Evolutionary conservation across 169 alveolate species (phyloP).

Genomic region (Amoebophrya sp.): DNA sequence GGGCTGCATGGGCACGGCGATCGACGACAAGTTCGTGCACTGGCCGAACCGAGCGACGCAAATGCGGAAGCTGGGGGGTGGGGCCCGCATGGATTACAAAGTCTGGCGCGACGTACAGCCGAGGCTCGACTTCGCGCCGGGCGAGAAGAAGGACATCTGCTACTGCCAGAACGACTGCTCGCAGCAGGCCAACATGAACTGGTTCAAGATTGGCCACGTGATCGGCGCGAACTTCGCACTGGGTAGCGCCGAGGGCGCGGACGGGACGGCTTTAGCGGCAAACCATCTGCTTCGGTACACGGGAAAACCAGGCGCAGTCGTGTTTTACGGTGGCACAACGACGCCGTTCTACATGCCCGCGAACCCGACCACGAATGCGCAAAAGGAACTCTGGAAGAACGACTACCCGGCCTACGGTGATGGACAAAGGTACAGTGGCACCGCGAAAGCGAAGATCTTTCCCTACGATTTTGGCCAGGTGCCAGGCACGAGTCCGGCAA

Average conservation of each 20-base stretch:
- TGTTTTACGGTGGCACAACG: background rate
- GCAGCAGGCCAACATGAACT: slow-evolving; percentile 4
- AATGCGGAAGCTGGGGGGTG: background rate
- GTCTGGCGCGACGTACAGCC: background rate
- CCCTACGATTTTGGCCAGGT: background rate
- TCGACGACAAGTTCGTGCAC: background rate
- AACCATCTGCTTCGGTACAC: background rate
- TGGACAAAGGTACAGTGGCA: background rate
- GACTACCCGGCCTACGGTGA: background rate
- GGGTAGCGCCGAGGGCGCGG: background rate
- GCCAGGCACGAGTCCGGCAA: background rate
- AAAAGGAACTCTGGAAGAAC: too few relatives aligned
- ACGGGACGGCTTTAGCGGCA: background rate
- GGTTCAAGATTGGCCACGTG: slow-evolving; percentile 14
- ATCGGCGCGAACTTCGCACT: background rate
- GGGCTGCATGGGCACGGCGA: background rate
- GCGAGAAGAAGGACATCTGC: background rate
- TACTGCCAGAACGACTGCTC: background rate
- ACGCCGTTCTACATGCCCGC: background rate
- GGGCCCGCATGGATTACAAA: background rate
- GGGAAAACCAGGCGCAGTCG: background rate
- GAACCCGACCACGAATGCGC: too few relatives aligned
- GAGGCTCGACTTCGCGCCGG: background rate
- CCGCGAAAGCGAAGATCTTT: background rate
- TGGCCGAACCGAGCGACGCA: background rate